Conservation (phyloP, 2,329 filamentous ascomycete species). For the Iodosphaeria phyllophila region DNA sequence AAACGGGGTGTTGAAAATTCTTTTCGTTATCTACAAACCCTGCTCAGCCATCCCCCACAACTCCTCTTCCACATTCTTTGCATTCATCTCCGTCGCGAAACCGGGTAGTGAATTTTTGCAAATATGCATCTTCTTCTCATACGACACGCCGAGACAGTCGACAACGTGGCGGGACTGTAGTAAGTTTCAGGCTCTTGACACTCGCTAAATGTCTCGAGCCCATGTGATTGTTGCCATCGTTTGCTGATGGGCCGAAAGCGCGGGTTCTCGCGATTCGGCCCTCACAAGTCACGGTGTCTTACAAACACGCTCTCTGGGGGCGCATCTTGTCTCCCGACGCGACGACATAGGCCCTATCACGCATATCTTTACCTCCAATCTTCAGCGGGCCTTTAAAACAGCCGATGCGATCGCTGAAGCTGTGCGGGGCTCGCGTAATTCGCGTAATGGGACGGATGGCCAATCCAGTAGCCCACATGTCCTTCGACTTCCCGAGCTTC, state of each 20-base stretch:
- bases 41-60: no score
- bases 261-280: constrained; percentile 62
- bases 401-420: constrained; percentile 45
- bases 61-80: no score
- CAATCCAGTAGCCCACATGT: constrained; percentile 14
- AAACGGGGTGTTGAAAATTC: no score
- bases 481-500: constrained; percentile 28
- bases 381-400: constrained; percentile 55
- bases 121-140: constrained; percentile 48
- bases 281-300: constrained; percentile 68
- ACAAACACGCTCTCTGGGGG: constrained; percentile 55
- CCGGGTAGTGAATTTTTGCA: no score
- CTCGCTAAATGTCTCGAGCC: not conserved
- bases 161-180: constrained; percentile 69
- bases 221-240: constrained; percentile 1
- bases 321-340: constrained; percentile 29
- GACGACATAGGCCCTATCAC: constrained; percentile 20
- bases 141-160: constrained; percentile 77
- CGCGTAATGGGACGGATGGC: not conserved
- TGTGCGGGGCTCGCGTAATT: constrained; percentile 15
- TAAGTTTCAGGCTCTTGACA: constrained; percentile 17
- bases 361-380: constrained; percentile 61
- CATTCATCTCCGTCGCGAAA: no score
- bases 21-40: no score
- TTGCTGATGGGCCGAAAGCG: constrained; percentile 24